Base-by-base conservation (phyloP, 495 filamentous ascomycete genomes). In the Podospora sp. region DNA sequence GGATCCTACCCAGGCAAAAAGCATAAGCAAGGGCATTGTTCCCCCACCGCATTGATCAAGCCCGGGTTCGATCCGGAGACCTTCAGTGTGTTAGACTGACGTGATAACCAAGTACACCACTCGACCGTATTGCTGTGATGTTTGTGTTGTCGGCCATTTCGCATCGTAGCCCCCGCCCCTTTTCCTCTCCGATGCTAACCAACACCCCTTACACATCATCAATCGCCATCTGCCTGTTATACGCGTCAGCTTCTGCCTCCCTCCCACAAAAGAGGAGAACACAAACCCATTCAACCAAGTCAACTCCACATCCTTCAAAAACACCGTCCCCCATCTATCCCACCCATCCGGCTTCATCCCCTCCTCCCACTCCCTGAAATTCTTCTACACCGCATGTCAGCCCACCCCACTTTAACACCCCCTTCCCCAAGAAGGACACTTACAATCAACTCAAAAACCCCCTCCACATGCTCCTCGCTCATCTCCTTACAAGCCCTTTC, bases 221-320 rank as follows among this genome's bases (percentile, higher is more conserved):
- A 46, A 46, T 46, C 40, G 40, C 40, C 40, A 46, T 46, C 40
- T 46, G 40, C 12, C 29, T 33, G 29, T 33, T 33, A 8, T 8
- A 33, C 3, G 8, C 29, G 29, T 33, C 8, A 33, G 29, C 8
- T 33, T 8, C 29, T 33, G 29, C 8, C 3, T 33, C 29, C 29
- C 29, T 33, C 8, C 4, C 3, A 33, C 29, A 3, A 33, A 33
- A 33, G 8, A 33, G 29, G 8, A 8, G 29, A 33, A 4, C 29
- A 33, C 29, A 33, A 33, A 33, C 29, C 40, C 40, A 33, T 63
- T 25, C 62, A 74, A 36, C 72, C 72, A 74, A 27, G 65, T 72
- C 69, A 74, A 51, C 67, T 74, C 72, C 26, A 57, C 68, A 49
- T 74, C 69, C 49, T 57, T 27, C 65, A 70, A 65, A 35, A 69